Evolutionary conservation across 129 eudicot genomes (phyloP), one percentile per base, ranked within the genome.

Genomic region (Oenanthe sinensis): DNA sequence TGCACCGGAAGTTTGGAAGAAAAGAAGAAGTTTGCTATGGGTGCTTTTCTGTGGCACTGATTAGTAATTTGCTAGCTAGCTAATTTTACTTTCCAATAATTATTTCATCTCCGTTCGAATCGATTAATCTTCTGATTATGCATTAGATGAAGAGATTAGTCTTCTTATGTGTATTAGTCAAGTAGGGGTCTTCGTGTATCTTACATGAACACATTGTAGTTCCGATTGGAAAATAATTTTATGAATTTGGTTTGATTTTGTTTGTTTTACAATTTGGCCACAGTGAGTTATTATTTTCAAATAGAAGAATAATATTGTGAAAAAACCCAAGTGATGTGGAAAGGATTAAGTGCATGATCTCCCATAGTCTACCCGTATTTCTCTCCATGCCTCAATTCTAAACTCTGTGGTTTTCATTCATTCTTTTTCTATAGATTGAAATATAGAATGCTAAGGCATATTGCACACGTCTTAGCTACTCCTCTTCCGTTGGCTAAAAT

Each of bases 31-130:
- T 82, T 67, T 68, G 84, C 84, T 1, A 76, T 82, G 55, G 81
- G 81, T 15, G 72, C 84, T 45, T 82, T 82, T 70, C 81, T 82
- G 30, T 82, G 84, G 84, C 60, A 24, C 15, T 75, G 9, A 63
- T 14, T 44, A 62, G n/a, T 30, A 12, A 33, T 33, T 30, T 5
- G 73, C 43, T 33, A 12, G 15, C 33, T 24, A n/a, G 15, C 68
- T 22, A 2, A 22, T 55, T 0, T 6, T 22, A 22, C 10, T 60
- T 60, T 60, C 36, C 13, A 24, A 22, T 39, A 6, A 55, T 1
- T 22, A 55, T 1, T 22, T 20, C 0, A 6, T 7, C 28, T 20
- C n/a, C 12, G 63, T 8, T 55, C 28, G 63, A 26, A 20, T 55
- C 13, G 28, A 55, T 55, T 55, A 6, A 8, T 55, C 1, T 55